These are phyloP conservation scores for Raphanus sativus DNA, from an alignment of 345 rosid species.

Conservation along the genomic window DNA sequence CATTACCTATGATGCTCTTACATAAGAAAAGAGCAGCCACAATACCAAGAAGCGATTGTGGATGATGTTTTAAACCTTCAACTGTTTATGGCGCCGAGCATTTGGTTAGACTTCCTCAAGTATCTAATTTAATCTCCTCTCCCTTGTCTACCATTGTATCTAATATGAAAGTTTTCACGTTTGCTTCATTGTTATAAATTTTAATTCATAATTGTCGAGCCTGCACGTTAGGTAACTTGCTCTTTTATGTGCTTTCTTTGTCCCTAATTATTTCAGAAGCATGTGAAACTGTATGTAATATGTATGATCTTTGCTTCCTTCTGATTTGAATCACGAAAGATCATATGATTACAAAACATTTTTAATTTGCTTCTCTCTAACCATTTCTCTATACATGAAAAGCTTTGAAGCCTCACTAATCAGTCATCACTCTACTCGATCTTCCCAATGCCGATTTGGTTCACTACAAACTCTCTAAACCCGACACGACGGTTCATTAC, in stretches of 20 bases:
- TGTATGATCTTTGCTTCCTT: slow-evolving; percentile 5
- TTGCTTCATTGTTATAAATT: too few relatives aligned
- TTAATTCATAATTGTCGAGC: neutral
- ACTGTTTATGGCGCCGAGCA: slow-evolving; percentile 80
- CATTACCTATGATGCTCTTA: slow-evolving; percentile 75
- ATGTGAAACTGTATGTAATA: neutral
- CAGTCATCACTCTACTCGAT: slow-evolving; percentile 46
- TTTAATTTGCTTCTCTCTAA: slow-evolving; percentile 20
- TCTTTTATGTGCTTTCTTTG: neutral
- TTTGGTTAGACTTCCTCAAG: slow-evolving; percentile 67
- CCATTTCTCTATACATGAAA: slow-evolving; percentile 55
- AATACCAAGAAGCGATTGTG: slow-evolving; percentile 52
- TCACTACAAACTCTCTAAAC: slow-evolving; percentile 59
- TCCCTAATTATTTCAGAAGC: neutral
- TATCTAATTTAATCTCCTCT: neutral
- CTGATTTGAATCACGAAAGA: slow-evolving; percentile 26
- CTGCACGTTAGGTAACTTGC: neutral
- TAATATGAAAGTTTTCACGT: too few relatives aligned
- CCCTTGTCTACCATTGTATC: neutral
- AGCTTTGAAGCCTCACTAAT: neutral
- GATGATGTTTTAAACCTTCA: slow-evolving; percentile 61
- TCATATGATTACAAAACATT: slow-evolving; percentile 26
- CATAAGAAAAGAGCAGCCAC: slow-evolving; percentile 84
- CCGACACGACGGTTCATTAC: slow-evolving; percentile 50
- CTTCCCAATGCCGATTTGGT: slow-evolving; percentile 57